Evolutionary conservation across 371 early-diverging fungal species (phyloP).

Genomic region (Rhizomucor miehei): DNA sequence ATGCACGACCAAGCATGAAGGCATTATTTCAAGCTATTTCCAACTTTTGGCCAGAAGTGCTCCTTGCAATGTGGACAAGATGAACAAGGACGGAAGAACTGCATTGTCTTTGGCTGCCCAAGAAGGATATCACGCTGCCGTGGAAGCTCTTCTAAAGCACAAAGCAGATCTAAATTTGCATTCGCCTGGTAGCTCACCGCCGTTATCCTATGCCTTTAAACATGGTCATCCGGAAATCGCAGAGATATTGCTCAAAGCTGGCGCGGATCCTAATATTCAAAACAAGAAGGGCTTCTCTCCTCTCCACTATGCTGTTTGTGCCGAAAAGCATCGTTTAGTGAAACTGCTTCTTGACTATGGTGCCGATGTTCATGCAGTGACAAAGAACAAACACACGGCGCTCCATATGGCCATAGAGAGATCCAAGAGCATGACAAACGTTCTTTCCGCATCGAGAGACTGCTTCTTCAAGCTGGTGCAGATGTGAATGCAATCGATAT

Average conservation of each 20-base stretch:
- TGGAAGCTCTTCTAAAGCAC: constrained; percentile 20
- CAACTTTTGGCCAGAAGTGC: background rate
- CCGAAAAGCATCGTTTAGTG: constrained; percentile 36
- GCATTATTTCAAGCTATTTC: constrained; percentile 8
- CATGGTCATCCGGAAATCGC: constrained; percentile 2
- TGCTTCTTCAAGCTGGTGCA: constrained; percentile 44
- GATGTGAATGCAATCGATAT: constrained; percentile 39
- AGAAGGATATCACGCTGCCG: constrained; percentile 20
- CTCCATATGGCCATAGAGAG: constrained; percentile 53
- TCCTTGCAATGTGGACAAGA: constrained; percentile 15
- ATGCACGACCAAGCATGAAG: constrained; percentile 8
- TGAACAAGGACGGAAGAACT: constrained; percentile 14
- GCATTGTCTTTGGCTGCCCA: constrained; percentile 32
- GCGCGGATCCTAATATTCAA: constrained; percentile 22
- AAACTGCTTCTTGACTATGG: constrained; percentile 38
- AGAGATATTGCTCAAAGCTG: constrained; percentile 6
- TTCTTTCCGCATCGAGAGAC: constrained; percentile 49
- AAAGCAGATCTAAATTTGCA: constrained; percentile 27
- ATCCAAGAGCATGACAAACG: constrained; percentile 50
- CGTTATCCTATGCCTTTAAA: background rate
- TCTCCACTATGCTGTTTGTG: constrained; percentile 46
- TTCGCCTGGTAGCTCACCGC: background rate
- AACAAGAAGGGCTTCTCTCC: constrained; percentile 14
- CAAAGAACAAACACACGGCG: constrained; percentile 35
- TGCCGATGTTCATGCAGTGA: constrained; percentile 24